phyloP scores from a whole-genome alignment of 305 asterid species.

The Fraxinus velutina region DNA sequence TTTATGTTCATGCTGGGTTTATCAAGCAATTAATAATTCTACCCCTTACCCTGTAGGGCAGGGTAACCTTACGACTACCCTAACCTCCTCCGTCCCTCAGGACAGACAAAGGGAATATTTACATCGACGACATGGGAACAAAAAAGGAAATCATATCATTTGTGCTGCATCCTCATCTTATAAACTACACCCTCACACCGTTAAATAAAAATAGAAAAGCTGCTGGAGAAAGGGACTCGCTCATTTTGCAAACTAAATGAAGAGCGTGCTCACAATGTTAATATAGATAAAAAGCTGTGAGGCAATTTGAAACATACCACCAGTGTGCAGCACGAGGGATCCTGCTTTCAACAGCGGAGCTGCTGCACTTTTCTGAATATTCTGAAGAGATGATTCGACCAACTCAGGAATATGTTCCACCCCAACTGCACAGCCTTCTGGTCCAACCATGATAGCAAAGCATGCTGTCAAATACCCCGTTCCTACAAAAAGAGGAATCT shows the following conservation, averaged over 20 bases:
- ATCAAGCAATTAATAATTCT: neutral
- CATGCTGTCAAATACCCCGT: constrained; percentile 97
- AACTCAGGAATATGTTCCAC: constrained; percentile 93
- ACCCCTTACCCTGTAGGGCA: neutral
- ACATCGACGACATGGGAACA: neutral
- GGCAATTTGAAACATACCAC: constrained; percentile 48
- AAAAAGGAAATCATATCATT: neutral
- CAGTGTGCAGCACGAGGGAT: constrained; percentile 60
- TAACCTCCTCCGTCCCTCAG: neutral
- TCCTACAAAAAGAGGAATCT: constrained; percentile 42
- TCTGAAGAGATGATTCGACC: constrained; percentile 62
- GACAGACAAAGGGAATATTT: neutral
- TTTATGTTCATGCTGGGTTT: too few relatives aligned
- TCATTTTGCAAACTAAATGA: neutral
- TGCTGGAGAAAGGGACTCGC: neutral
- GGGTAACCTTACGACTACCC: neutral
- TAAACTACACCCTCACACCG: neutral
- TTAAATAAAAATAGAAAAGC: neutral
- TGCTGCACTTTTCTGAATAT: constrained; percentile 70
- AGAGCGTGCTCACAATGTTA: neutral
- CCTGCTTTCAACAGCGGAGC: constrained; percentile 71
- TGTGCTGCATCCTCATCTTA: neutral
- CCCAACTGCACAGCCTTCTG: constrained; percentile 82
- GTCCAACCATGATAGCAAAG: constrained; percentile 87
- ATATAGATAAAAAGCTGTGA: constrained; percentile 15